Percentiles rank a stretch among this genome's conserved stretches.
Evolutionary conservation across 768 basidiomycete genomes (phyloP).

Genomic region (Termitomyces sp.): DNA sequence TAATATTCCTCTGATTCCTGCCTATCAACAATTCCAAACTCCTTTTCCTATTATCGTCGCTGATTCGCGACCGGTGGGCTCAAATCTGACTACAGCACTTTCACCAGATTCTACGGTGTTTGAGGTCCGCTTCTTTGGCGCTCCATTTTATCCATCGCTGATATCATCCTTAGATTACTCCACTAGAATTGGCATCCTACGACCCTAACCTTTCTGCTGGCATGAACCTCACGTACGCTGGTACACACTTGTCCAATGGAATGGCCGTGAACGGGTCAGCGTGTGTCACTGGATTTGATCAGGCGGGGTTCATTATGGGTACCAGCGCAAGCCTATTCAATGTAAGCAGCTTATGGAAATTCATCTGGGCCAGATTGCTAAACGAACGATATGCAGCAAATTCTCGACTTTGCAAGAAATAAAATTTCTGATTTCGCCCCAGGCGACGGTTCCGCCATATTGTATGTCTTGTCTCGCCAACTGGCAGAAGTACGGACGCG

Average conservation of each 20-base stretch:
- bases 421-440: slow-evolving; percentile 33
- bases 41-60: slow-evolving; percentile 69
- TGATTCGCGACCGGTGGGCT: slow-evolving; percentile 45
- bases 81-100: slow-evolving; percentile 34
- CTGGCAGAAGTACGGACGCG: slow-evolving; percentile 44
- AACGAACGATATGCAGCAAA: slow-evolving; percentile 31
- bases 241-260: slow-evolving; percentile 60
- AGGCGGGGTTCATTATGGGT: slow-evolving; percentile 70
- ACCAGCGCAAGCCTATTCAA: slow-evolving; percentile 69
- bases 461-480: slow-evolving; percentile 43
- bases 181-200: slow-evolving; percentile 69
- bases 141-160: not conserved
- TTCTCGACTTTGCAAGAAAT: slow-evolving; percentile 39
- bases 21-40: slow-evolving; percentile 41
- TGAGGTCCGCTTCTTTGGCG: slow-evolving; percentile 36
- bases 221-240: slow-evolving; percentile 54
- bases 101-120: slow-evolving; percentile 45
- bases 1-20: slow-evolving; percentile 41
- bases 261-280: slow-evolving; percentile 44
- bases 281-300: slow-evolving; percentile 75
- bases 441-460: slow-evolving; percentile 32
- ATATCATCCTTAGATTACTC: slow-evolving; percentile 38
- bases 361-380: not conserved
- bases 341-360: slow-evolving; percentile 22
- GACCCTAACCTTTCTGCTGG: slow-evolving; percentile 72